Evolutionary conservation across 2,329 filamentous ascomycete species (phyloP), one percentile per base, ranked within the genome.

Genomic region (Incumbomyces lentus): DNA sequence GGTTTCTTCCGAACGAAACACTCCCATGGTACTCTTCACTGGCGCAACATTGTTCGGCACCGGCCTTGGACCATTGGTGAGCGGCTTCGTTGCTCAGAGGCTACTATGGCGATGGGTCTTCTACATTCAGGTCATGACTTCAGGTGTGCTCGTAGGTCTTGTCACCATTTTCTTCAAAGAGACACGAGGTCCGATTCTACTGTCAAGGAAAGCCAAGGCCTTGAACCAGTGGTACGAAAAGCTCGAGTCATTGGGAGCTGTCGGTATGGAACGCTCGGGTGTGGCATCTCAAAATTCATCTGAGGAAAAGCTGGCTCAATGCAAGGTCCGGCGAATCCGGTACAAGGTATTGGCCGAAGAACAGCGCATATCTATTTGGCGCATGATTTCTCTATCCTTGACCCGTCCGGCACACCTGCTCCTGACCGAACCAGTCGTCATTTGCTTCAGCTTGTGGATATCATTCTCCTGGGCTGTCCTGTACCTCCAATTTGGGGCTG

Each of bases 381-480:
- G 48, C 33, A 57, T 57, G 55, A 47, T 57, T 7, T 52, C 50
- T 40, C 46, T 56, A 6, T 56, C 54, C 8, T 49, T 58, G 14
- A 55, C 50, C 5, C 38, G 50, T 13, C 56, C 49, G 35, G 40
- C 50, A 68, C 68, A 69, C 42, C 62, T 84, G 68, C 66, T 83
- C 6, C 57, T 79, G 34, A 71, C 73, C 1, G 80, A 84, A 54
- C 79, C 79, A 2, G 80, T 84, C 32, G 73, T 82, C 1, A 71
- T 72, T 10, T 76, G 79, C 46, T 95, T 95, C 68, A 87, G 83
- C 0, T 71, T 94, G 0, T 95, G 89, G 89, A 82, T 88, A 1
- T 75, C 86, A 0, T 95, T 95, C 62, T 82, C 82, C 16, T 95
- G 89, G 89, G 87, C 84, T 0, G 76, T 94, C 0, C 75, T 95